Evolutionary conservation across 1,284 basidiomycete genomes (phyloP), one percentile per base, ranked within the genome.

Genomic region (Ganoderma multipileum): DNA sequence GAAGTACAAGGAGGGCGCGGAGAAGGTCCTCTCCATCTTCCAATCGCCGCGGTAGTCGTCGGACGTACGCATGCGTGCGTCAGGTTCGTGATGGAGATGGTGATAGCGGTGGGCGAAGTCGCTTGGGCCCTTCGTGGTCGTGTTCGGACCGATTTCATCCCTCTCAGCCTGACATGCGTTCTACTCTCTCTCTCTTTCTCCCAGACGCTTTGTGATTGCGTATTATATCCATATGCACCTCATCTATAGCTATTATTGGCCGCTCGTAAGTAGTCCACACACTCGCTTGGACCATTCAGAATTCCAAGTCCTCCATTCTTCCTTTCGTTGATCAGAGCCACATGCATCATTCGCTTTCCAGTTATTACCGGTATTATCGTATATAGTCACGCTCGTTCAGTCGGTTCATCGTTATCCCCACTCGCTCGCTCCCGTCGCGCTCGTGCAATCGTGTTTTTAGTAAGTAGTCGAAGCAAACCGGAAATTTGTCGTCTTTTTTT

Each of bases 1-100:
- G 85, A 93, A 89, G 81, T 92, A 92, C 81, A 93, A 93, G 80
- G 89, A 92, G 78, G 91, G 90, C 68, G 91, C 92, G 14, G 92
- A 93, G 83, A 93, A 93, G 76, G 85, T 94, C 68, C 85, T 94
- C 70, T 92, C 92, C 39, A 83, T 94, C 71, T 94, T 94, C 79
- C 89, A 90, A 61, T 83, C 85, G 63, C 86, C 85, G 63, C 85
- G 86, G 72, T 79, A 69, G 68, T 71, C 65, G n/a, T 23, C 5
- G 52, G 52, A 9, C n/a, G 38, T 54, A 26, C 30, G 28, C 23
- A 18, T 20, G 44, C 47, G 47, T 28, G 47, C 44, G 20, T 47
- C 42, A 55, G 52, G 23, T 55, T 61, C 41, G 36, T 28, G 30
- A 57, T 23, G 38, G 20, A 3, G 20, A 52, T 67, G 54, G 54